Base-by-base conservation (phyloP, 164 flowering plant genomes). In the Cinnamomum chago region DNA sequence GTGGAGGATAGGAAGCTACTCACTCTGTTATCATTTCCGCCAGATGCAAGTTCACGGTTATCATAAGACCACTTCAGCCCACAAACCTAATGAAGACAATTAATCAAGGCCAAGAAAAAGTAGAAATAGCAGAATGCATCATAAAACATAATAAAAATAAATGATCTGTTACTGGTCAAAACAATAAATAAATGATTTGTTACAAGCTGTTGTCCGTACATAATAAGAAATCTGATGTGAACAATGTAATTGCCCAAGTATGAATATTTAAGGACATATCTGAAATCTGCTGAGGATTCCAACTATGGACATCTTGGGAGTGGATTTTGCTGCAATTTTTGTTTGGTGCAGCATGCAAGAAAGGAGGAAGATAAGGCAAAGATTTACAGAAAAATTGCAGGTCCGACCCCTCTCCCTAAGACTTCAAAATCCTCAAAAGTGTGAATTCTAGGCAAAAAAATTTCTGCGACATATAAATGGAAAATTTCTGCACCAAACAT, bases 21-120 rank as follows among this genome's bases (percentile, higher is more conserved):
- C 82, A 93, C 99, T 74, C 86, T 83, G 70, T 95, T 95, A 77
- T 96, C 99, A 81, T 96, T 96, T 77, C 98, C 99, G 4, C 99
- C 98, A 7, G 99, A 96, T 74, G 99, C 99, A 73, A 96, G 81
- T 83, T 96, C 93, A 52, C 96, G 95, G 75, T 90, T 94, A 79
- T 96, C 99, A 80, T 89, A 91, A 50, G 99, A 94, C 99, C 99
- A 96, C 80, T 94, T 96, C 77, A 96, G 82, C 50, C 99, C 99
- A 82, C 99, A 96, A 74, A 95, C 95, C 99, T 94, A 73, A 22
- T 18, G 77, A 27, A 20, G 28, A 27, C 23, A 68, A 33, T 6
- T 1, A 35, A 35, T 68, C 71, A 68, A 47, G n/a, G 71, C 25
- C 51, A 68, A n/a, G 71, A 17, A 64, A 22, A 17, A 13, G 47